Evolutionary conservation across 202 grass and related monocot genomes (phyloP).

Genomic region (Zoysia matrella): DNA sequence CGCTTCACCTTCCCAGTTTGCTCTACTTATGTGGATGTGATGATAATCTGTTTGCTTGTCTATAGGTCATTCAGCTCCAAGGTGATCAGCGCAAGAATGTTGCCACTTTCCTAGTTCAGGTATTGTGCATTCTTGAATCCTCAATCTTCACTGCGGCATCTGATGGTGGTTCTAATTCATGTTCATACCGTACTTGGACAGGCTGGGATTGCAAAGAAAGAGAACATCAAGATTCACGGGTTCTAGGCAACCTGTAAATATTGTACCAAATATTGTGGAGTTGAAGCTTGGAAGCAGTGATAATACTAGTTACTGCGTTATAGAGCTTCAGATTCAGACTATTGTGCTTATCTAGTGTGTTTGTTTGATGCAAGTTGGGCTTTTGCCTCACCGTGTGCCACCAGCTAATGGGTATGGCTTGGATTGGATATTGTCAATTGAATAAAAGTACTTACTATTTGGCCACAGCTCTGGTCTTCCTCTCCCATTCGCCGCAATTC

Average conservation of each 20-base stretch:
- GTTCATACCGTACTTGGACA: background rate
- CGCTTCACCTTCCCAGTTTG: too few relatives aligned
- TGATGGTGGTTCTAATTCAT: background rate
- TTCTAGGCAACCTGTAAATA: constrained; percentile 52
- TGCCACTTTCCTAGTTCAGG: constrained; percentile 89
- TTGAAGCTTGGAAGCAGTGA: constrained; percentile 39
- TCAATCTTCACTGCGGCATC: background rate
- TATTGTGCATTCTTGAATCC: constrained; percentile 12
- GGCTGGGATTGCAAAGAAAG: constrained; percentile 93
- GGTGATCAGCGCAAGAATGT: constrained; percentile 98
- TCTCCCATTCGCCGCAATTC: background rate
- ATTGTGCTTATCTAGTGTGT: constrained; percentile 23
- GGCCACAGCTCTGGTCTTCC: background rate
- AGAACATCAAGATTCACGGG: constrained; percentile 93
- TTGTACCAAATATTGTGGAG: constrained; percentile 29
- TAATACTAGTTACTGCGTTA: constrained; percentile 23
- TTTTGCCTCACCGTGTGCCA: constrained; percentile 2
- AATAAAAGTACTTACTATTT: constrained; percentile 38
- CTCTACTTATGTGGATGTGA: too few relatives aligned
- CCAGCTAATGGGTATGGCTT: constrained; percentile 36
- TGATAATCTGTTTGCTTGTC: too few relatives aligned
- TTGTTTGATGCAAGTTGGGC: constrained; percentile 67
- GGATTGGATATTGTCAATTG: constrained; percentile 34
- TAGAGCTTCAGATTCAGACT: constrained; percentile 17
- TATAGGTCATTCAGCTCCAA: constrained; percentile 95